Evolutionary conservation across 176 grass and related monocot species (phyloP), one percentile per base, ranked within the genome.

Genomic region (Typha latifolia): DNA sequence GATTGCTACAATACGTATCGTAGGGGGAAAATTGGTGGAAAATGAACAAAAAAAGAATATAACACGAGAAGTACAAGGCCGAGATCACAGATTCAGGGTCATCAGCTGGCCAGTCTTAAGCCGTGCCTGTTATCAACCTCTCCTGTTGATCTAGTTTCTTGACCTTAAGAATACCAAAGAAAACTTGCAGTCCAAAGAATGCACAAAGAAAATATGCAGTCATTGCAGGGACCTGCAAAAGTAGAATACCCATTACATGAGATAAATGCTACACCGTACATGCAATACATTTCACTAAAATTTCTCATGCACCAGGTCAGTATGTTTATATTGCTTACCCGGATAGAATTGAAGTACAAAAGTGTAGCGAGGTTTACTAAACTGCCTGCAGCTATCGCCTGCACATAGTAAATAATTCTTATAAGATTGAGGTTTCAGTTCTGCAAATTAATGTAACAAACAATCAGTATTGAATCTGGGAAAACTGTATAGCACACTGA

Each of bases 41-140:
- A 15, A 72, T 12, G 61, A 66, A 52, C 14, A 69, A 70, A 78
- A n/a, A 2, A 43, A 64, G 74, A 49, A 71, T 62, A 0, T 3
- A 6, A 10, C 48, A 64, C 0, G 12, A 72, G 61, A 67, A 27
- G 16, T 49, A 34, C 47, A 59, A 27, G 21, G 26, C 23, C 59
- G 50, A 12, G 63, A 70, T 62, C n/a, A 34, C 66, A 74, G 74
- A 71, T 66, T 69, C 11, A 22, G 7, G 37, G 65, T 77, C 37
- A 70, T 53, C 51, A 68, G 47, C 71, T 66, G 67, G 62, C 5
- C 47, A 53, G 55, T 32, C 67, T 87, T 71, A 99, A 29, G 85
- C 94, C 51, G 89, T 93, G 51, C 94, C 94, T 4, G 94, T 99
- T 79, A 99, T 93, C 63, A 97, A 66, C 83, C 81, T 93, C 81